Percentiles rank a stretch among this genome's conserved stretches.
These are phyloP conservation scores for Debaryomyces castellii DNA, from an alignment of 805 yeast species.

Conservation along the genomic window DNA sequence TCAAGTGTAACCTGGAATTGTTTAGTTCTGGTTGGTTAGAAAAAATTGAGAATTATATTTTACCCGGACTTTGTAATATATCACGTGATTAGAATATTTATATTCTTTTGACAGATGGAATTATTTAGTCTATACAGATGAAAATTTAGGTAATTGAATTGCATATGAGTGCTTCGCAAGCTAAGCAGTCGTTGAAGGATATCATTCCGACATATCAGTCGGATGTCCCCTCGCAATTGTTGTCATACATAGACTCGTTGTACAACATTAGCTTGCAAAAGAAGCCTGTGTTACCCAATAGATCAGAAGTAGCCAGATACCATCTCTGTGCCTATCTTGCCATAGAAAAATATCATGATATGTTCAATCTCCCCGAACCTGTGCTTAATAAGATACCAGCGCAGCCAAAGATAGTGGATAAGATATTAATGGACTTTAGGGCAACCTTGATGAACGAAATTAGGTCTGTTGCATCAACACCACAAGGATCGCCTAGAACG, in stretches of 20 bases:
- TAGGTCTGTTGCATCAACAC: slow-evolving; percentile 16
- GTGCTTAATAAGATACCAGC: slow-evolving; percentile 55
- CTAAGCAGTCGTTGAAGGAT: slow-evolving; percentile 42
- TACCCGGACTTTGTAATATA: slow-evolving; percentile 15
- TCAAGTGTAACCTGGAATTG: slow-evolving; percentile 7
- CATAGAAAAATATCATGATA: slow-evolving; percentile 45
- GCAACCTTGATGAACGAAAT: slow-evolving; percentile 33
- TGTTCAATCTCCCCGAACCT: slow-evolving; percentile 50
- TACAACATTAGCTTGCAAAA: slow-evolving; percentile 54
- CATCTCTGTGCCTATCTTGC: slow-evolving; percentile 69
- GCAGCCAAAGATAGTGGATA: slow-evolving; percentile 44
- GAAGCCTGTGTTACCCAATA: slow-evolving; percentile 46
- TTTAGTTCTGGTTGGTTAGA: slow-evolving; percentile 26
- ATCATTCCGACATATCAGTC: slow-evolving; percentile 49
- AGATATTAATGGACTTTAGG: slow-evolving; percentile 47
- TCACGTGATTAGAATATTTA: not conserved
- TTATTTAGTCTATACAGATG: too few relatives aligned
- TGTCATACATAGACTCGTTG: slow-evolving; percentile 42
- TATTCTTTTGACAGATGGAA: too few relatives aligned
- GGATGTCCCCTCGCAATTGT: slow-evolving; percentile 42
- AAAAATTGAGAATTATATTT: slow-evolving; percentile 6
- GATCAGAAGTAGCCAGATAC: slow-evolving; percentile 62
- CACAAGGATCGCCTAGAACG: slow-evolving; percentile 21
- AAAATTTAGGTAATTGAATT: not conserved
- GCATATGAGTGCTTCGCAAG: slow-evolving; percentile 17